Base-by-base conservation (phyloP, 2,329 filamentous ascomycete genomes). In the Claviceps africana region DNA sequence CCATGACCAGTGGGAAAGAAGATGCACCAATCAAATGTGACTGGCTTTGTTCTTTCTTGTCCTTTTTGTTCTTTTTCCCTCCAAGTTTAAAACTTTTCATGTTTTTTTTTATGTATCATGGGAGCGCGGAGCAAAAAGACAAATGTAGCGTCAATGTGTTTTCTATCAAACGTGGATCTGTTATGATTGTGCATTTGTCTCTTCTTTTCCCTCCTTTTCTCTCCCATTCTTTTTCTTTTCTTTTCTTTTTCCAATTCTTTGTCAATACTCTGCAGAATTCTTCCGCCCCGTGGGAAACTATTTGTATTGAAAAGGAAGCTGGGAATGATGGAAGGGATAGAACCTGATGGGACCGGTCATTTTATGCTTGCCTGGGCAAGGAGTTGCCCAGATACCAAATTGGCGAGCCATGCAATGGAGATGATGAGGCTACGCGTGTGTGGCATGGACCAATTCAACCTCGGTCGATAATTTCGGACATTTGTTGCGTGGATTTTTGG, bases 1-100 rank as follows among this genome's bases (percentile, higher is more conserved):
- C 54, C 54, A 8, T 59, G 44, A 53, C 15, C 17, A 17, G 35
- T 30, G n/a, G 13, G n/a, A 11, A 35, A 47, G 42, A 33, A 52
- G 43, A 31, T 21, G 35, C 13, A 17, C 17, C 13, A 37, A 5
- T 37, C 3, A 5, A 37, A 37, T 2, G 33, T 37, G 33, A 17
- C 33, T 37, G 13, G 31, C 31, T 43, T 44, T 11, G 43, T 42
- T 33, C n/a, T 51, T 50, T 51, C 47, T 33, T 44, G 13, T 43
- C 11, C 11, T 11, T 21, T 21, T 37, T 28, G 13, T 6, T 13
- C 13, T n/a, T 9, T 25, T 30, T 31, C 25, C 15, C 11, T 43
- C 21, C n/a, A n/a, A n/a, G n/a, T n/a, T n/a, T n/a, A n/a, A n/a
- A n/a, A n/a, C n/a, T n/a, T n/a, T n/a, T n/a, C n/a, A n/a, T n/a